Evolutionary conservation across 345 rosid species (phyloP), one percentile per base, ranked within the genome.

Genomic region (Eucalyptus erythrocorys): DNA sequence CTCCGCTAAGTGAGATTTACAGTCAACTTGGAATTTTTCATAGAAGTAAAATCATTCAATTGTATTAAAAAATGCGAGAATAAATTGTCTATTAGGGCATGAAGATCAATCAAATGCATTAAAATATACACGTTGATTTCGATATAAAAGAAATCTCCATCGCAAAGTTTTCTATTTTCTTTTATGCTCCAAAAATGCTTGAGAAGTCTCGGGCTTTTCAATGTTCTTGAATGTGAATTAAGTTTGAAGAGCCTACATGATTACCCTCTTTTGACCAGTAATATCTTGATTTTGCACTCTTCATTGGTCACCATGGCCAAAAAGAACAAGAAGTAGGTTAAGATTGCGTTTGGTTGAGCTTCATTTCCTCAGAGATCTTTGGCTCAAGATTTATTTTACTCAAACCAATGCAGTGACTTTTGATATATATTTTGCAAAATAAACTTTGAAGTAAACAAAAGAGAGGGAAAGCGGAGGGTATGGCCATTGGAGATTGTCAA

Each of bases 401-500:
- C 10, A 15, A 64, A 64, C 37, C 10, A 14, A 64, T n/a, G 8
- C n/a, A 64, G 76, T n/a, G 37, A 64, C 3, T n/a, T 64, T 64
- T n/a, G 68, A 68, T 68, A 34, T 34, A 68, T 68, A 0, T 34
- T 34, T 68, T 8, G 24, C 42, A 34, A 34, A 17, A 68, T 9
- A 66, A 66, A 6, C 32, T 27, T 27, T 27, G 4, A 61, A 27
- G 16, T 30, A 61, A 61, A 61, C 17, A 61, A 61, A 61, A 68
- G 37, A 16, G 22, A 68, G 26, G 10, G 9, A 68, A 68, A 1
- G 17, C 24, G 6, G 42, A 32, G 42, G 24, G 80, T 34, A 16
- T 68, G 80, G 13, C 80, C 5, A 66, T 8, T 7, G 6, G 79
- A 32, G 24, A 68, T 32, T 32, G 90, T 98, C 99, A 42, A 91